Conservation (phyloP, 2,329 filamentous ascomycete species). For the Sporothrix phasma region DNA sequence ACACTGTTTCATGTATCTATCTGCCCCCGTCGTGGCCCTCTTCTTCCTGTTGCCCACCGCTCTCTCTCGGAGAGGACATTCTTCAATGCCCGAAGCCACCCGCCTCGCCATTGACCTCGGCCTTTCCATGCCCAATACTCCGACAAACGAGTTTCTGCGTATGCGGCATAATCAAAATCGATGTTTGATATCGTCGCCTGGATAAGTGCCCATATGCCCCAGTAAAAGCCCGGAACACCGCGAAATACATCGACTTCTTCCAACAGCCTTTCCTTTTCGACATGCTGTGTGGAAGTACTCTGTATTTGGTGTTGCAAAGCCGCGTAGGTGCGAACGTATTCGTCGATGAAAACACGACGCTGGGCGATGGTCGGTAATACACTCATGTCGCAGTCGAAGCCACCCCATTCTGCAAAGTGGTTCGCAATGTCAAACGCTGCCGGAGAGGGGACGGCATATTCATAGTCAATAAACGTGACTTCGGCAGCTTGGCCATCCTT, state of each 20-base stretch:
- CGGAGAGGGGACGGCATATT: slow-evolving; percentile 89
- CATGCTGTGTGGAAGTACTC: slow-evolving; percentile 40
- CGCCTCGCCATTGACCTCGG: slow-evolving; percentile 58
- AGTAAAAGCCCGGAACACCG: slow-evolving; percentile 79
- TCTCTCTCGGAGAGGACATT: slow-evolving; percentile 63
- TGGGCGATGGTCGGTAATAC: slow-evolving; percentile 70
- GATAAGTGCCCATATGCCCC: slow-evolving; percentile 93
- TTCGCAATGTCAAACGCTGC: slow-evolving; percentile 95
- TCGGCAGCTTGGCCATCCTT: background rate
- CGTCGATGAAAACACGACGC: slow-evolving; percentile 68
- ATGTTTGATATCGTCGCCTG: slow-evolving; percentile 91
- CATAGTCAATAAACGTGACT: slow-evolving; percentile 93
- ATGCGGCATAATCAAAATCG: slow-evolving; percentile 90
- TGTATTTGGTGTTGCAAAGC: slow-evolving; percentile 33
- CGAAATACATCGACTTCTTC: slow-evolving; percentile 79
- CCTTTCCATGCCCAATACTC: slow-evolving; percentile 94
- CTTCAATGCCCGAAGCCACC: slow-evolving; percentile 39
- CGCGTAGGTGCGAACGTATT: slow-evolving; percentile 73
- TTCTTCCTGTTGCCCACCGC: slow-evolving; percentile 61
- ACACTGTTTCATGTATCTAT: background rate
- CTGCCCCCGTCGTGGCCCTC: background rate
- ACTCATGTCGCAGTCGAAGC: slow-evolving; percentile 86
- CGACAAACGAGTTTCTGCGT: slow-evolving; percentile 74
- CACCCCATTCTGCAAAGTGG: slow-evolving; percentile 97
- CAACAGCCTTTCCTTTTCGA: slow-evolving; percentile 59